Evolutionary conservation across 108 stramenopile genomes (phyloP), one percentile per base, ranked within the genome.

Genomic region (Cyclostephanos invisitatus): DNA sequence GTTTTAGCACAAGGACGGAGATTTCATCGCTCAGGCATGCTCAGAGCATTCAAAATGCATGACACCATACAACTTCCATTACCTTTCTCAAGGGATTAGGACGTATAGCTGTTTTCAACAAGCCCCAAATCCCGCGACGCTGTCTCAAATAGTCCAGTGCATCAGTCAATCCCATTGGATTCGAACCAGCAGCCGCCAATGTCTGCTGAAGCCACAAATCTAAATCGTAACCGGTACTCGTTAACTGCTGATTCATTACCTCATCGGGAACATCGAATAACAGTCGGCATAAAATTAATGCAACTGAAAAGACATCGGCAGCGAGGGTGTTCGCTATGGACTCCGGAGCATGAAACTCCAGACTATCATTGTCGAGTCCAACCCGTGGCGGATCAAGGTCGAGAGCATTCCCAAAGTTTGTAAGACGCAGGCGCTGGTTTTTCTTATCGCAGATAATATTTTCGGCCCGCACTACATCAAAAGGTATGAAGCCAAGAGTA

Each of bases 351-450:
- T 80, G 78, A 20, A 84, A 87, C 40, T 86, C 77, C 47, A 87
- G 89, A 22, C 58, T 50, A 17, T 60, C 62, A 37, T 64, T 60
- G 48, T 80, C 77, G 2, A 89, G 76, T 47, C 88, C 88, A 22
- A 87, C 77, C 32, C 86, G 84, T 49, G 66, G 27, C 37, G 84
- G 84, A 58, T 89, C 85, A 62, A 94, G 77, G 68, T 94, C 92
- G 9, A 87, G 88, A 58, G 92, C 92, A 61, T 78, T 78, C 9
- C 92, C 90, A 85, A 91, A 94, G 74, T 94, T 90, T 22, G 89
- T 81, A 50, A 94, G 62, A 7, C 72, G 67, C 24, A 83, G 76
- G 18, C 62, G 82, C 9, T 38, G 32, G 58, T 66, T 53, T 51
- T 51, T 76, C 27, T 28, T 74, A 7, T 76, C 73, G 20, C 86